phyloP scores from a whole-genome alignment of 345 rosid species.

The Orychophragmus violaceus region DNA sequence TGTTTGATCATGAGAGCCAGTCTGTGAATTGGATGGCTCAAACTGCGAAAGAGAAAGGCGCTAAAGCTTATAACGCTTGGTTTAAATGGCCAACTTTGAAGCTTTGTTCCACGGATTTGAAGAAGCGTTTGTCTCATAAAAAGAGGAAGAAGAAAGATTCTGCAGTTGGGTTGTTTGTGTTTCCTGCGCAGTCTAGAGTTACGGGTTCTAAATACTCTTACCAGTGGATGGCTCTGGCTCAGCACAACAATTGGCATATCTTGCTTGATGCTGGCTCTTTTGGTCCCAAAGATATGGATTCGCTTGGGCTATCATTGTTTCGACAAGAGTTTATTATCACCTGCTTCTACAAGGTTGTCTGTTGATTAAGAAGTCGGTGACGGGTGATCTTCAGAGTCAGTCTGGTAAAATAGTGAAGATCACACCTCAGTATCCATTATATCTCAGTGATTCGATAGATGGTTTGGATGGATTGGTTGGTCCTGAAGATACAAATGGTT shows the following conservation, averaged over 20 bases:
- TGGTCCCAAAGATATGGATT: slow-evolving; percentile 99
- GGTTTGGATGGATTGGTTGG: slow-evolving; percentile 60
- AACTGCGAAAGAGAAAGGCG: slow-evolving; percentile 80
- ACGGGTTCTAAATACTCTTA: slow-evolving; percentile 92
- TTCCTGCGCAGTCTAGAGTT: slow-evolving; percentile 93
- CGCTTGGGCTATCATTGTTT: slow-evolving; percentile 84
- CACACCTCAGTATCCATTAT: slow-evolving; percentile 83
- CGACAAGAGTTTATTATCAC: slow-evolving; percentile 94
- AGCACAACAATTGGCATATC: slow-evolving; percentile 96
- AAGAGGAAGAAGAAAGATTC: slow-evolving; percentile 74
- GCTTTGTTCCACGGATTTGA: slow-evolving; percentile 75
- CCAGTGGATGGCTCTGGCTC: slow-evolving; percentile 99
- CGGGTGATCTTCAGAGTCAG: slow-evolving; percentile 81
- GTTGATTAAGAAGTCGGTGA: slow-evolving; percentile 87
- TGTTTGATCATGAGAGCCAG: slow-evolving; percentile 95
- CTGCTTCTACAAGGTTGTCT: slow-evolving; percentile 92
- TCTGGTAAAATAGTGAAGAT: slow-evolving; percentile 92
- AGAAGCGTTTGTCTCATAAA: slow-evolving; percentile 64
- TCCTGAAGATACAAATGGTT: slow-evolving; percentile 29
- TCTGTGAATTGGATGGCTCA: slow-evolving; percentile 90
- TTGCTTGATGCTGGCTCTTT: slow-evolving; percentile 95
- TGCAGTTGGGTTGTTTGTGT: slow-evolving; percentile 84
- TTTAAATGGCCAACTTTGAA: slow-evolving; percentile 86
- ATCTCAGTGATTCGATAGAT: slow-evolving; percentile 81
- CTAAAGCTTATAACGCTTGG: slow-evolving; percentile 78